Evolutionary conservation across 805 yeast species (phyloP).

Genomic region (Kodamaea kaohsiungensis): DNA sequence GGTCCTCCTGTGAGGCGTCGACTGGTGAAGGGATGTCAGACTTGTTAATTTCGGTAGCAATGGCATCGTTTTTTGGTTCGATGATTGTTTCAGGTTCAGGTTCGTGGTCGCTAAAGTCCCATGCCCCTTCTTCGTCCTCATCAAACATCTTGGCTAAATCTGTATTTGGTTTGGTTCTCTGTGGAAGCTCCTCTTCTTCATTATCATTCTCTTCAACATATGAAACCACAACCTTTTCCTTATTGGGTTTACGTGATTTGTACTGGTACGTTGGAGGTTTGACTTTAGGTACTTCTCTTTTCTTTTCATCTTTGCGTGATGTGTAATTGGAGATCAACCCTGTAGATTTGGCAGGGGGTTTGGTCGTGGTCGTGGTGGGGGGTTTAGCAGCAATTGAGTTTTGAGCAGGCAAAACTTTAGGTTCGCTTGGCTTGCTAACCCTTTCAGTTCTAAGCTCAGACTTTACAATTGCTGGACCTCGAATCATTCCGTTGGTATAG

Average conservation of each 20-base stretch:
- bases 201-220: slow-evolving; percentile 5
- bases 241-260: slow-evolving; percentile 35
- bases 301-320: slow-evolving; percentile 17
- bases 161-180: neutral
- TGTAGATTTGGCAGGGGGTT: slow-evolving; percentile 2
- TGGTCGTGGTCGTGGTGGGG: too few relatives aligned
- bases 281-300: slow-evolving; percentile 4
- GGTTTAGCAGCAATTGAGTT: too few relatives aligned
- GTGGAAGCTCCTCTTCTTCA: too few relatives aligned
- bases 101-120: slow-evolving; percentile 16
- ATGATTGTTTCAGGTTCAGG: neutral
- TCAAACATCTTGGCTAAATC: slow-evolving; percentile 15
- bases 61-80: slow-evolving; percentile 4
- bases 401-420: too few relatives aligned
- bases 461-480: slow-evolving; percentile 27
- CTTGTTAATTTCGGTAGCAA: neutral
- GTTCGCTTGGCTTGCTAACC: neutral
- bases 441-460: neutral
- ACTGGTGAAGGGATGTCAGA: neutral
- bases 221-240: slow-evolving; percentile 40
- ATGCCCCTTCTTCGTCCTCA: slow-evolving; percentile 12
- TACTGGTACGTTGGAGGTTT: slow-evolving; percentile 21
- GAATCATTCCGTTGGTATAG: slow-evolving; percentile 31
- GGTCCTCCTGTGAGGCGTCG: neutral
- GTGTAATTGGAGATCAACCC: slow-evolving; percentile 30